phyloP scores from a whole-genome alignment of 495 filamentous ascomycete genomes.

The Cercophora newfieldiana region DNA sequence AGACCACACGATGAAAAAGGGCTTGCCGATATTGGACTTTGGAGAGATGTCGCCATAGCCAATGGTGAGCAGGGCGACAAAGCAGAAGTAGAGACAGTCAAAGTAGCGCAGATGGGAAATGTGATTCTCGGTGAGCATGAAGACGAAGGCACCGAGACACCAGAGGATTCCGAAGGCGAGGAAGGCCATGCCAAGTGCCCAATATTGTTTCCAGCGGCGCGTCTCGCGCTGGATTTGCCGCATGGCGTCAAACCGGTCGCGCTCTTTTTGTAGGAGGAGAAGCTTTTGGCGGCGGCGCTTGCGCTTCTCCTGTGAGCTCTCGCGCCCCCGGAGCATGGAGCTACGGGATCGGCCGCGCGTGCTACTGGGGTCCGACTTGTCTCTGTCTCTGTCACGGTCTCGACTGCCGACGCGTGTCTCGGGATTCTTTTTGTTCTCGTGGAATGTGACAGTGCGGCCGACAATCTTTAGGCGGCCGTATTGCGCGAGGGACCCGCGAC shows the following conservation, averaged over 20 bases:
- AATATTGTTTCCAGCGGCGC: slow-evolving; percentile 62
- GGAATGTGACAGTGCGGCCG: slow-evolving; percentile 39
- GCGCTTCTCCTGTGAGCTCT: slow-evolving; percentile 55
- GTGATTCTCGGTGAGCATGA: slow-evolving; percentile 46
- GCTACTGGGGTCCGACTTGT: background rate
- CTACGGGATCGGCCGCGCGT: slow-evolving; percentile 20
- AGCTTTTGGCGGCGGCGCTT: slow-evolving; percentile 56
- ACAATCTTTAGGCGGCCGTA: slow-evolving; percentile 40
- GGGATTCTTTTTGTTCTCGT: slow-evolving; percentile 31
- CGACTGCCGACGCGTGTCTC: slow-evolving; percentile 19
- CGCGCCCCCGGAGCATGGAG: slow-evolving; percentile 45
- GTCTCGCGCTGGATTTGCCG: slow-evolving; percentile 66
- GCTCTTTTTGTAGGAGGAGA: slow-evolving; percentile 51
- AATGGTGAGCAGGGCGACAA: slow-evolving; percentile 70
- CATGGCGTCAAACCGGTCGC: slow-evolving; percentile 77
- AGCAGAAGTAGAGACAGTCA: slow-evolving; percentile 72
- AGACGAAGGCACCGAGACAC: slow-evolving; percentile 70
- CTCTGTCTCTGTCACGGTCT: slow-evolving; percentile 7
- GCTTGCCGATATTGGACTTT: slow-evolving; percentile 65
- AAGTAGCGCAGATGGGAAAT: slow-evolving; percentile 66
- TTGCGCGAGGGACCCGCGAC: slow-evolving; percentile 33
- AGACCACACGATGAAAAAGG: slow-evolving; percentile 82
- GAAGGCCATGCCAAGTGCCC: slow-evolving; percentile 58
- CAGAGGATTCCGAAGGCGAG: slow-evolving; percentile 64
- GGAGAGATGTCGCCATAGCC: slow-evolving; percentile 73